Percentiles rank a stretch among this genome's conserved stretches.
These are phyloP conservation scores for Fraxinus cuspidata DNA, from an alignment of 257 asterid species.

Conservation along the genomic window DNA sequence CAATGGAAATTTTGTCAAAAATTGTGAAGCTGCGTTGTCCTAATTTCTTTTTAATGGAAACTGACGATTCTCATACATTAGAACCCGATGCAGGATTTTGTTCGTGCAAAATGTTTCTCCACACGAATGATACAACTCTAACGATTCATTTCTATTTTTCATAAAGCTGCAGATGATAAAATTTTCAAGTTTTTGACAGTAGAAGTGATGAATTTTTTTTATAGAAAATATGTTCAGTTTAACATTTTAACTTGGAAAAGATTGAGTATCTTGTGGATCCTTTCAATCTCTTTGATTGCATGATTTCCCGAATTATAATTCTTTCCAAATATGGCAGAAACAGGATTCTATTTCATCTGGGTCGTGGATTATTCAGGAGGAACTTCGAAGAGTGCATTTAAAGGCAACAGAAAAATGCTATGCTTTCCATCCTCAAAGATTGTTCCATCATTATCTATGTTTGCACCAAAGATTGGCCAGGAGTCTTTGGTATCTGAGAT, in stretches of 20 bases:
- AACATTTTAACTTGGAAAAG: neutral
- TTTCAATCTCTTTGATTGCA: slow-evolving; percentile 9
- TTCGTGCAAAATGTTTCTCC: neutral
- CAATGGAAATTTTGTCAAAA: neutral
- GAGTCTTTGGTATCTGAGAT: slow-evolving; percentile 35
- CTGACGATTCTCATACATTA: slow-evolving; percentile 7
- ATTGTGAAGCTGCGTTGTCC: neutral
- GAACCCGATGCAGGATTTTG: neutral
- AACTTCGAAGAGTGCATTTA: slow-evolving; percentile 67
- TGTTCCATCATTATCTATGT: slow-evolving; percentile 39
- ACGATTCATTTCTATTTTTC: neutral
- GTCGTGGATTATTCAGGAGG: slow-evolving; percentile 82
- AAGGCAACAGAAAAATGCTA: slow-evolving; percentile 75
- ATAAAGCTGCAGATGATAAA: slow-evolving; percentile 1
- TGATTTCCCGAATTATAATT: neutral
- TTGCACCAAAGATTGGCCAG: slow-evolving; percentile 22
- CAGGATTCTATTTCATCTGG: slow-evolving; percentile 66
- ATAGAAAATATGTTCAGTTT: neutral
- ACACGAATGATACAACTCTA: slow-evolving; percentile 2
- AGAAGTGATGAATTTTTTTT: neutral
- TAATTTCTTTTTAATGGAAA: neutral
- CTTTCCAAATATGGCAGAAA: slow-evolving; percentile 45
- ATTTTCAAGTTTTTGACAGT: neutral
- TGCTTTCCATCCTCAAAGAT: slow-evolving; percentile 46
- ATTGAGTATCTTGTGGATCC: neutral